Base-by-base conservation (phyloP, 2,329 filamentous ascomycete species). In the Microdochium paspali region DNA sequence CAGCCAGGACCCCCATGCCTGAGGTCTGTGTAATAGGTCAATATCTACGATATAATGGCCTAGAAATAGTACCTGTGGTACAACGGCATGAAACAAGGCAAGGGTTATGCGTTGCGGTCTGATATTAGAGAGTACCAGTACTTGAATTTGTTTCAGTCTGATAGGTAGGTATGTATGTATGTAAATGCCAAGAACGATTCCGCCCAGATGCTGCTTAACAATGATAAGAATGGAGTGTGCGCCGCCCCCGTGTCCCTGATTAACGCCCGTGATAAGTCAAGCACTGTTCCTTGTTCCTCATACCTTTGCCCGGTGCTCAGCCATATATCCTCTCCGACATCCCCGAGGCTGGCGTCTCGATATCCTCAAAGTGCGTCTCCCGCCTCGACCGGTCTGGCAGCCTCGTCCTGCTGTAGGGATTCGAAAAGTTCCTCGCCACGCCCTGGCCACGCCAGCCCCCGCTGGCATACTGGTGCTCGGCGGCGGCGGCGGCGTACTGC, bases 241-340 rank as follows among this genome's bases (percentile, higher is more conserved):
- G n/a, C n/a, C n/a, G n/a, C n/a, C n/a, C n/a, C n/a, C n/a, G n/a
- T n/a, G n/a, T n/a, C n/a, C n/a, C n/a, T 7, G 31, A 6, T 35
- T 12, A 6, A 35, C 6, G 18, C 31, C 4, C 31, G 13, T 15
- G 31, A 40, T 40, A 40, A 40, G n/a, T n/a, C n/a, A 40, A 12
- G 20, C 35, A 21, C 15, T 18, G 31, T 35, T 35, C n/a, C n/a
- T n/a, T n/a, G 31, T n/a, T 5, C 31, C n/a, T n/a, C n/a, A n/a
- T n/a, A n/a, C n/a, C n/a, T n/a, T n/a, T n/a, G n/a, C 6, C 18
- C 18, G 12, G 3, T 5, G 12, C 13, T 40, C 35, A 40, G 35
- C 35, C 35, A 21, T 40, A 40, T 40, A 40, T 40, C 35, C 35
- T 40, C 35, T 40, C 35, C 35, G 35, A 40, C 35, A 40, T 40